These are phyloP conservation scores for Diversispora eburnea DNA, from an alignment of 192 early-diverging fungal genomes.

Conservation along the genomic window DNA sequence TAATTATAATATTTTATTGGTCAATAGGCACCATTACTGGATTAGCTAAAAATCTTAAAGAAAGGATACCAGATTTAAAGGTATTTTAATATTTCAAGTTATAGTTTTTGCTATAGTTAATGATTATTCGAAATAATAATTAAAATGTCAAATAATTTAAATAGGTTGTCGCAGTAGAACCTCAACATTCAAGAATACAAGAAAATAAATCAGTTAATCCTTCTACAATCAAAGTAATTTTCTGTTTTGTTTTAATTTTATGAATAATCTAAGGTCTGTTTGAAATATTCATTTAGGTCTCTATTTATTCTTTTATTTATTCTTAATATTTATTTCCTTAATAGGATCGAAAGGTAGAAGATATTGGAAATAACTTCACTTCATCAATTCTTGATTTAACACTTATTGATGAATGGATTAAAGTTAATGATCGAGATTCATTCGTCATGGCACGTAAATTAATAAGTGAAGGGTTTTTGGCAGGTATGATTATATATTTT, in stretches of 20 bases:
- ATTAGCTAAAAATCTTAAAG: slow-evolving; percentile 54
- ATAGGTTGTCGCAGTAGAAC: slow-evolving; percentile 68
- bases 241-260: slow-evolving; percentile 2
- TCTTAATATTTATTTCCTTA: background rate
- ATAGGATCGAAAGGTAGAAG: slow-evolving; percentile 66
- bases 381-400: slow-evolving; percentile 50
- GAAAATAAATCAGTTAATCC: slow-evolving; percentile 34
- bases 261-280: background rate
- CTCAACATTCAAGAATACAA: slow-evolving; percentile 56
- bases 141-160: background rate
- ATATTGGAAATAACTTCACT: slow-evolving; percentile 64
- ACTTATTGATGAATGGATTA: slow-evolving; percentile 61
- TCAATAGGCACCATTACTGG: slow-evolving; percentile 50
- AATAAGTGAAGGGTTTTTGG: slow-evolving; percentile 57
- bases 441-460: slow-evolving; percentile 66
- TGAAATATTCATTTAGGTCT: background rate
- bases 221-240: slow-evolving; percentile 26
- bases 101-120: too few relatives aligned
- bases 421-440: slow-evolving; percentile 65
- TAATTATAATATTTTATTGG: too few relatives aligned
- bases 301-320: background rate
- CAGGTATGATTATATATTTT: slow-evolving; percentile 35
- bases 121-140: too few relatives aligned
- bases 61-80: slow-evolving; percentile 47
- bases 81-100: slow-evolving; percentile 25